phyloP scores from a whole-genome alignment of 164 flowering plant species.

The Akebia trifoliata region DNA sequence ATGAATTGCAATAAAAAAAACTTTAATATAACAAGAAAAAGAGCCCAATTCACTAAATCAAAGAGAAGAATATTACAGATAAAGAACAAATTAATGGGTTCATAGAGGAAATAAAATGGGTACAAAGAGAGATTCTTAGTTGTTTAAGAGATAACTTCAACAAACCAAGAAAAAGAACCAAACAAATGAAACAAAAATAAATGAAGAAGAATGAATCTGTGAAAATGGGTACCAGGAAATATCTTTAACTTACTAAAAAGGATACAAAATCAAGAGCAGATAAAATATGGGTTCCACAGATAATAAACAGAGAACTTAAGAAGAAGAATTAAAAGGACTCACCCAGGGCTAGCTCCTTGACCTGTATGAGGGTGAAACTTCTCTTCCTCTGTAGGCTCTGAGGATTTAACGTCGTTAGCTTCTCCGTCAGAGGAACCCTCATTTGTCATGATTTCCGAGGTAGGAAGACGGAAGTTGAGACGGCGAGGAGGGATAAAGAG shows the following conservation, averaged over 20 bases:
- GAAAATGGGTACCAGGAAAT: not conserved
- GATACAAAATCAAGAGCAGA: not conserved
- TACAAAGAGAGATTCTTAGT: not conserved
- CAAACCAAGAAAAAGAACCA: not conserved
- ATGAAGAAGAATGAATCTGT: not conserved
- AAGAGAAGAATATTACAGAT: no score
- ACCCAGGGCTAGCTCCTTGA: constrained; percentile 76
- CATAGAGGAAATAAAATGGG: not conserved
- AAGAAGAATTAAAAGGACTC: not conserved
- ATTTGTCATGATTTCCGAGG: constrained; percentile 4
- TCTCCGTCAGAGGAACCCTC: constrained; percentile 31
- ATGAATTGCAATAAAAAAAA: no score
- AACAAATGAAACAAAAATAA: not conserved
- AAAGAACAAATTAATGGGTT: no score
- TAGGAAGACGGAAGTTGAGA: not conserved
- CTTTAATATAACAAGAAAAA: no score
- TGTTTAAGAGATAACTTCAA: no score
- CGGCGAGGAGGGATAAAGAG: not conserved
- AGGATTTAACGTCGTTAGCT: constrained; percentile 25
- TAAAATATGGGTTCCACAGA: not conserved
- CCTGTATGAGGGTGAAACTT: constrained; percentile 45
- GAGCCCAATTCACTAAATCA: no score
- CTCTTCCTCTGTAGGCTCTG: constrained; percentile 32
- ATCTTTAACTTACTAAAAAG: not conserved
- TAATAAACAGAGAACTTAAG: not conserved